Evolutionary conservation across 257 asterid species (phyloP).

Genomic region (Ballota nigra): DNA sequence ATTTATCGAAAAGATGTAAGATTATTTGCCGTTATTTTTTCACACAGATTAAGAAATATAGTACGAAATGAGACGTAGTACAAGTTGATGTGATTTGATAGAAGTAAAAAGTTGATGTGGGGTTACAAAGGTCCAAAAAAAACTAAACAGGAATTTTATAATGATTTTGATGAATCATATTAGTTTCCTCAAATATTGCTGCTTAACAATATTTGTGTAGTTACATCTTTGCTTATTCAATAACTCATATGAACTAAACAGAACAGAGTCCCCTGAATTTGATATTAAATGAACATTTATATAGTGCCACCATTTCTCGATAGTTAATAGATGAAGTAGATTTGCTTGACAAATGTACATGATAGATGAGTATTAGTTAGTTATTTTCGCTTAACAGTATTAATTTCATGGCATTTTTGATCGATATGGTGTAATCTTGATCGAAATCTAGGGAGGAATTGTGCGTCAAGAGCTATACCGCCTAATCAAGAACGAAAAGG

Average conservation of each 20-base stretch:
- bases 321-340: too few species aligned
- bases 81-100: too few species aligned
- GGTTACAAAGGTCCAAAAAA: too few species aligned
- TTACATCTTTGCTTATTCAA: background rate
- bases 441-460: constrained; percentile 57
- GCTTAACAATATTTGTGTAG: background rate
- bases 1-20: constrained; percentile 82
- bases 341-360: background rate
- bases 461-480: constrained; percentile 66
- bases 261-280: background rate
- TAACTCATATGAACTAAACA: background rate
- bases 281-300: background rate
- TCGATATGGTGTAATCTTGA: background rate
- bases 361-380: background rate
- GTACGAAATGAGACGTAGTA: too few species aligned
- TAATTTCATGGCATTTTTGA: background rate
- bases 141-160: too few species aligned
- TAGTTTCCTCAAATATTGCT: background rate
- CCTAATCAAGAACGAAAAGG: constrained; percentile 66
- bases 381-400: too few species aligned
- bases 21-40: background rate
- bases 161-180: background rate
- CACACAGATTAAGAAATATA: too few species aligned
- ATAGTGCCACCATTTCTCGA: background rate
- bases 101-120: too few species aligned